Conservation (phyloP, 2,329 filamentous ascomycete genomes). For the Diaporthe citri region DNA sequence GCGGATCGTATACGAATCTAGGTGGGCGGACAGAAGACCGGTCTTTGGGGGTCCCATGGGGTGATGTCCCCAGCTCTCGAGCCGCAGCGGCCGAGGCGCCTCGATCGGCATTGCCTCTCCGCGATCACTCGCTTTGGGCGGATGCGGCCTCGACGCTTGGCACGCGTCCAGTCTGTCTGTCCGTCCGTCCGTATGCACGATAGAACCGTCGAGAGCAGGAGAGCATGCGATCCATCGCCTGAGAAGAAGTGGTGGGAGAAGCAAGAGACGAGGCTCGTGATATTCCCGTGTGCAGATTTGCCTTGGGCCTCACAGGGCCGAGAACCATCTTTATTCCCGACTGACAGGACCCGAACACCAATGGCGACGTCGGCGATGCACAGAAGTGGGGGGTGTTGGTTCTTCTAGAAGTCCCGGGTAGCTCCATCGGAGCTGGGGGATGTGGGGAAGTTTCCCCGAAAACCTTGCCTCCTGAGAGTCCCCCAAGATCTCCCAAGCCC, state of each 20-base stretch:
- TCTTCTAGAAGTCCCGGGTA: slow-evolving; percentile 22
- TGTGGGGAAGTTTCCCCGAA: slow-evolving; percentile 28
- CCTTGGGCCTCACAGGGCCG: not conserved
- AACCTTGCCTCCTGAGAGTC: slow-evolving; percentile 10
- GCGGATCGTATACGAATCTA: slow-evolving; percentile 6
- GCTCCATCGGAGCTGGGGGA: slow-evolving; percentile 12
- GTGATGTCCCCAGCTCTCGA: slow-evolving; percentile 9
- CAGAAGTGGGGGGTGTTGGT: not conserved
- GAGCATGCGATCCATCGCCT: not conserved
- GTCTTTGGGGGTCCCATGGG: not conserved
- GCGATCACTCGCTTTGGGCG: not conserved
- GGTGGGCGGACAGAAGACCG: slow-evolving; percentile 24
- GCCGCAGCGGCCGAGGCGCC: slow-evolving; percentile 20
- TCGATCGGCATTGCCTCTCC: slow-evolving; percentile 17
- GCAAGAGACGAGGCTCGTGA: not conserved
- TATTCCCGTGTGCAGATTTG: not conserved
- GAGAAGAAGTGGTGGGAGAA: not conserved
- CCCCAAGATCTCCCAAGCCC: not conserved
- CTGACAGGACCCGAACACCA: slow-evolving; percentile 25
- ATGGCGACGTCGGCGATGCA: slow-evolving; percentile 4
- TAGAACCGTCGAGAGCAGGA: not conserved
- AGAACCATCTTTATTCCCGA: slow-evolving; percentile 18
- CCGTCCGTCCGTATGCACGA: not conserved
- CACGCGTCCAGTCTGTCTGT: not conserved
- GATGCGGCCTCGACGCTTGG: slow-evolving; percentile 3